Evolutionary conservation across 805 yeast species (phyloP).

Genomic region (Ogataea pignaliae): DNA sequence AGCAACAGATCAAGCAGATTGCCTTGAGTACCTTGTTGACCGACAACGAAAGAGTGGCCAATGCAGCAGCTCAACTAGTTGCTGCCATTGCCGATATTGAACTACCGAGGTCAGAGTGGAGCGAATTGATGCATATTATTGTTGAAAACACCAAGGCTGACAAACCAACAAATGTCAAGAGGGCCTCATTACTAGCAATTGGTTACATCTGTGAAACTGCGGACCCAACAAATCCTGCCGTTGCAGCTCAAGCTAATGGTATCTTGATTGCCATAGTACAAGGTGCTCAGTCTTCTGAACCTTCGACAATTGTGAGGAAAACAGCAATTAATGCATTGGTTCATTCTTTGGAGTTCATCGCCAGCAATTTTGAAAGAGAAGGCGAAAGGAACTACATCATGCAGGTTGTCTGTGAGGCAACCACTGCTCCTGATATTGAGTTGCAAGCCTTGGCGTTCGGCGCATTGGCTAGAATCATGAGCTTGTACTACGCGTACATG

Average conservation of each 20-base stretch:
- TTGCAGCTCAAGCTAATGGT: conserved; percentile 83
- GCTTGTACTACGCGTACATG: conserved; percentile 85
- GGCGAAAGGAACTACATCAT: conserved; percentile 95
- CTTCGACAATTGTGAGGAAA: conserved; percentile 67
- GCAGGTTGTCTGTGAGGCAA: conserved; percentile 99
- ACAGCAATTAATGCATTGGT: conserved; percentile 92
- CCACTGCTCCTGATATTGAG: conserved; percentile 80
- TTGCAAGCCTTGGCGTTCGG: conserved; percentile 95
- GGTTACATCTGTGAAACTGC: conserved; percentile 96
- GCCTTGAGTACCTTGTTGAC: conserved; percentile 62
- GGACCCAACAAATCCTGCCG: conserved; percentile 73
- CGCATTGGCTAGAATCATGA: conserved; percentile 88
- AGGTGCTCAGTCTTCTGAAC: conserved; percentile 86
- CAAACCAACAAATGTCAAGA: conserved; percentile 73
- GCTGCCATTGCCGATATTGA: conserved; percentile 98
- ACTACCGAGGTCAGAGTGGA: conserved; percentile 85
- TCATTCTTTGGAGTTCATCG: conserved; percentile 85
- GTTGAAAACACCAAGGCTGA: conserved; percentile 82
- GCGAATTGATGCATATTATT: conserved; percentile 74
- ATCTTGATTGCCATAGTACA: conserved; percentile 93
- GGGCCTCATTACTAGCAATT: conserved; percentile 81
- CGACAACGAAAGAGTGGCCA: conserved; percentile 72
- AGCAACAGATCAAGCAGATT: conserved; percentile 59
- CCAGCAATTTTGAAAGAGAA: conserved; percentile 82
- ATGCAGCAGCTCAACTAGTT: conserved; percentile 86